phyloP scores from a whole-genome alignment of 192 early-diverging fungal species.

The Coemansia sp. region DNA sequence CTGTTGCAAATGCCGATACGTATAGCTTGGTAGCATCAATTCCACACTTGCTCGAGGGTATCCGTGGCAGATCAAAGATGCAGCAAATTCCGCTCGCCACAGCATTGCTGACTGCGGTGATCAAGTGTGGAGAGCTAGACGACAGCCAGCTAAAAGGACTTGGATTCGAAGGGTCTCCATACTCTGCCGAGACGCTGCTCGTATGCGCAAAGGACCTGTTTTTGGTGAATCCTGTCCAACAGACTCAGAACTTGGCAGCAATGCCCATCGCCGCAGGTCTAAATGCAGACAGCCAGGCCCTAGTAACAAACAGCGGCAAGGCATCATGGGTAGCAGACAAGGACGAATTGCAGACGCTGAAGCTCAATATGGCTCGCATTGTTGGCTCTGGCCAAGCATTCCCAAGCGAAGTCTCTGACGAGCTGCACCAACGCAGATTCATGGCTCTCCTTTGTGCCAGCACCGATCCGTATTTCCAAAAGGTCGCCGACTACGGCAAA shows the following conservation, averaged over 20 bases:
- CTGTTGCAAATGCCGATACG: slow-evolving; percentile 53
- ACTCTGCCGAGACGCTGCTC: slow-evolving; percentile 17
- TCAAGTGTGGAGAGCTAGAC: slow-evolving; percentile 12
- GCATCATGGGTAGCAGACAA: slow-evolving; percentile 62
- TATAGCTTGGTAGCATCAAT: slow-evolving; percentile 54
- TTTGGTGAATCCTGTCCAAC: slow-evolving; percentile 11
- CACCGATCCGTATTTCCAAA: slow-evolving; percentile 72
- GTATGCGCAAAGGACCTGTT: slow-evolving; percentile 20
- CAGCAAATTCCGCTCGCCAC: slow-evolving; percentile 66
- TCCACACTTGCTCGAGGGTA: slow-evolving; percentile 63
- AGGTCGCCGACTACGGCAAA: slow-evolving; percentile 66
- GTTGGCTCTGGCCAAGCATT: slow-evolving; percentile 41
- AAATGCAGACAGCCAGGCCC: slow-evolving; percentile 6
- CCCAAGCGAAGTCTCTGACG: slow-evolving; percentile 38
- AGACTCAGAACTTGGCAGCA: neutral
- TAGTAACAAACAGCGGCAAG: slow-evolving; percentile 72
- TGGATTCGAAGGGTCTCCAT: neutral
- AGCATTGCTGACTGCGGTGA: slow-evolving; percentile 66
- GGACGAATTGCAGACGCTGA: slow-evolving; percentile 29
- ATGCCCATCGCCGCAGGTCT: slow-evolving; percentile 19
- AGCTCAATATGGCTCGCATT: slow-evolving; percentile 26
- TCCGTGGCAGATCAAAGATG: slow-evolving; percentile 55
- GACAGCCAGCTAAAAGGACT: slow-evolving; percentile 22
- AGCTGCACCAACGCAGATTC: slow-evolving; percentile 56
- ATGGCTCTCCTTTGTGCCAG: slow-evolving; percentile 39